phyloP scores from a whole-genome alignment of 306 rosid genomes.

The Astragalus glycyphyllos region DNA sequence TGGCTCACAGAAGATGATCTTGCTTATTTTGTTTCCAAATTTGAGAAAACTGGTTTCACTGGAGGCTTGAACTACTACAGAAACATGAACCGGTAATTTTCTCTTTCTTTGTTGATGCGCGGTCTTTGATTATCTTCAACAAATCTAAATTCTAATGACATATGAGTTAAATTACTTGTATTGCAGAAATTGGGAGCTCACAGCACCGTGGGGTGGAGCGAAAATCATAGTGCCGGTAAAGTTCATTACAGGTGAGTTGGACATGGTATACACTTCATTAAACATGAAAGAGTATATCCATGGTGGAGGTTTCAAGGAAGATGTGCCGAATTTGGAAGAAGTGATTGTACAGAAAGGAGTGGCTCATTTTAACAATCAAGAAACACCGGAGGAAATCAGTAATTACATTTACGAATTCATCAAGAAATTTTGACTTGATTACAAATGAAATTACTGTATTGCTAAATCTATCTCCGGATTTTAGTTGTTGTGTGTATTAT shows the following conservation, averaged over 20 bases:
- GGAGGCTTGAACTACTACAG: slow-evolving; percentile 61
- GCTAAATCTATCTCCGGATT: too few relatives aligned
- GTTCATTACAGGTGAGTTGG: slow-evolving; percentile 52
- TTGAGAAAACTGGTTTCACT: slow-evolving; percentile 49
- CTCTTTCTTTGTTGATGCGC: neutral
- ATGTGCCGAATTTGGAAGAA: slow-evolving; percentile 15
- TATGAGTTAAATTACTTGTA: too few relatives aligned
- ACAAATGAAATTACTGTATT: too few relatives aligned
- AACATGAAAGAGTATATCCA: slow-evolving; percentile 35
- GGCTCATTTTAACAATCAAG: slow-evolving; percentile 22
- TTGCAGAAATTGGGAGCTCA: slow-evolving; percentile 55
- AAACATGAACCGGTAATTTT: slow-evolving; percentile 37
- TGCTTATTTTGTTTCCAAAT: slow-evolving; percentile 51
- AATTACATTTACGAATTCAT: slow-evolving; percentile 49
- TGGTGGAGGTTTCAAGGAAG: slow-evolving; percentile 50
- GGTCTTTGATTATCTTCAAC: neutral
- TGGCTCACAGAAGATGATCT: slow-evolving; percentile 61
- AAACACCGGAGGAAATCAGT: slow-evolving; percentile 34
- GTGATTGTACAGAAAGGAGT: slow-evolving; percentile 50
- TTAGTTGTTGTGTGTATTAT: too few relatives aligned
- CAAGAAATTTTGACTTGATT: slow-evolving; percentile 24
- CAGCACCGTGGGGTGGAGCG: slow-evolving; percentile 45
- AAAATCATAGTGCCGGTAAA: slow-evolving; percentile 47
- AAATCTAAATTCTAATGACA: neutral
- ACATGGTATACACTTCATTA: slow-evolving; percentile 39